These are phyloP conservation scores for Populus simonii DNA, from an alignment of 345 rosid genomes.

Conservation along the genomic window DNA sequence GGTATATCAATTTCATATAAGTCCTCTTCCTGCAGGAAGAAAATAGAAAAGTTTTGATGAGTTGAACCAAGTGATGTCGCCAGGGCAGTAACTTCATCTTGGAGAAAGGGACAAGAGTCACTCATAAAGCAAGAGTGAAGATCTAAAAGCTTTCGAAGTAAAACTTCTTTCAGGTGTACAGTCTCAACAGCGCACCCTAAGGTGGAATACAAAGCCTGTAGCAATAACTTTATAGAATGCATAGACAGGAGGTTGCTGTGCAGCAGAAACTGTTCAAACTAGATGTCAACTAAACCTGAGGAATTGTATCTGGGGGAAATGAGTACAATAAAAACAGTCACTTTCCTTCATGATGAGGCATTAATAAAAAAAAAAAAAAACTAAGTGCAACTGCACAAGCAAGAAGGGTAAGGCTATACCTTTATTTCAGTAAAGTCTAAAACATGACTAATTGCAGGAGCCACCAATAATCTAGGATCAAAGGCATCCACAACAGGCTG, in stretches of 20 bases:
- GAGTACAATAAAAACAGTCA: neutral
- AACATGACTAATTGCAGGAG: slow-evolving; percentile 61
- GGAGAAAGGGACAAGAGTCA: neutral
- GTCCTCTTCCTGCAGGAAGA: slow-evolving; percentile 71
- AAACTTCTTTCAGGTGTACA: neutral
- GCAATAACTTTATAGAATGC: neutral
- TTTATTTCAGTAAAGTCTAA: slow-evolving; percentile 71
- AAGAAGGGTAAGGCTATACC: slow-evolving; percentile 38
- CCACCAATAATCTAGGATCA: slow-evolving; percentile 94
- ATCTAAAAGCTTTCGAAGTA: neutral
- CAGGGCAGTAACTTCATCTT: neutral
- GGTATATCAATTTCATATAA: slow-evolving; percentile 90
- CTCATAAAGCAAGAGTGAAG: neutral
- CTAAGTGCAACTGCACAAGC: neutral
- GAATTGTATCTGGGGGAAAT: neutral
- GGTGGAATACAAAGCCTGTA: neutral
- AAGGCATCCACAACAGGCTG: slow-evolving; percentile 99
- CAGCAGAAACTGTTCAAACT: neutral
- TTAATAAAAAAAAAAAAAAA: neutral
- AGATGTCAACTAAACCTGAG: neutral
- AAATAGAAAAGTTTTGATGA: neutral
- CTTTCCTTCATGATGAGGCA: neutral
- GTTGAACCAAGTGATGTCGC: slow-evolving; percentile 1
- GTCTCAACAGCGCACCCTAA: neutral
- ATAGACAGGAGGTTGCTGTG: neutral